These are phyloP conservation scores for Dactylellina leptospora DNA, from an alignment of 2,329 filamentous ascomycete species.

Conservation along the genomic window DNA sequence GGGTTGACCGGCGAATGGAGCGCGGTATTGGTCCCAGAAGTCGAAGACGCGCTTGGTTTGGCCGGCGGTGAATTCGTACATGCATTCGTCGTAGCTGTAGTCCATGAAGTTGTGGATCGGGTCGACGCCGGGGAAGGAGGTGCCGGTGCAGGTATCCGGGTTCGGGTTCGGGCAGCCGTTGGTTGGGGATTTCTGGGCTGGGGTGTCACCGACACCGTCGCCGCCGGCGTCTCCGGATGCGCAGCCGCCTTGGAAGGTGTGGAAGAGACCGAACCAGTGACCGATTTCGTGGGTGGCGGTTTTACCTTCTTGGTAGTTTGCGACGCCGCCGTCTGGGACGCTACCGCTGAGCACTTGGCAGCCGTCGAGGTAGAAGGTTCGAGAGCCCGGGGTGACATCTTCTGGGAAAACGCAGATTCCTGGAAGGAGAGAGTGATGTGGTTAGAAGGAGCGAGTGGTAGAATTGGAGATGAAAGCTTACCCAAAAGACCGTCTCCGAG, in stretches of 20 bases:
- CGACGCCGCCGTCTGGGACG: slow-evolving; percentile 60
- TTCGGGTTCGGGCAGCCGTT: slow-evolving; percentile 61
- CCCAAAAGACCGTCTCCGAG: slow-evolving; percentile 54
- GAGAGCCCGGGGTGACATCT: slow-evolving; percentile 58
- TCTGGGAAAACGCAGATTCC: slow-evolving; percentile 54
- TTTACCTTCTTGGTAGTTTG: slow-evolving; percentile 60
- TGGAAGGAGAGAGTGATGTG: not conserved
- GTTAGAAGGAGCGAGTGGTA: not conserved
- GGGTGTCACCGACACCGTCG: slow-evolving; percentile 62
- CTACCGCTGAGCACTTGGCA: slow-evolving; percentile 61
- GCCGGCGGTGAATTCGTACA: slow-evolving; percentile 63
- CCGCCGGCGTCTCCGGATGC: slow-evolving; percentile 59
- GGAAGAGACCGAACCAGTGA: slow-evolving; percentile 65
- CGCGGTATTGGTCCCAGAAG: slow-evolving; percentile 61
- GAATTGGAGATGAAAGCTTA: slow-evolving; percentile 1
- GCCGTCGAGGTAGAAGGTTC: slow-evolving; percentile 59
- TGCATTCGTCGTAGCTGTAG: slow-evolving; percentile 63
- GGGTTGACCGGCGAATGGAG: slow-evolving; percentile 31
- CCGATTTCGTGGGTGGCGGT: slow-evolving; percentile 60
- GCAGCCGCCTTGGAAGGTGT: slow-evolving; percentile 64
- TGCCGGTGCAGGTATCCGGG: slow-evolving; percentile 58
- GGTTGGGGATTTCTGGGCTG: slow-evolving; percentile 59
- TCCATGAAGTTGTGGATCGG: slow-evolving; percentile 60
- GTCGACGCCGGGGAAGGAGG: slow-evolving; percentile 55
- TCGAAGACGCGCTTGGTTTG: slow-evolving; percentile 62